phyloP scores from a whole-genome alignment of 805 yeast genomes.

The Hanseniaspora pseudoguilliermondii region DNA sequence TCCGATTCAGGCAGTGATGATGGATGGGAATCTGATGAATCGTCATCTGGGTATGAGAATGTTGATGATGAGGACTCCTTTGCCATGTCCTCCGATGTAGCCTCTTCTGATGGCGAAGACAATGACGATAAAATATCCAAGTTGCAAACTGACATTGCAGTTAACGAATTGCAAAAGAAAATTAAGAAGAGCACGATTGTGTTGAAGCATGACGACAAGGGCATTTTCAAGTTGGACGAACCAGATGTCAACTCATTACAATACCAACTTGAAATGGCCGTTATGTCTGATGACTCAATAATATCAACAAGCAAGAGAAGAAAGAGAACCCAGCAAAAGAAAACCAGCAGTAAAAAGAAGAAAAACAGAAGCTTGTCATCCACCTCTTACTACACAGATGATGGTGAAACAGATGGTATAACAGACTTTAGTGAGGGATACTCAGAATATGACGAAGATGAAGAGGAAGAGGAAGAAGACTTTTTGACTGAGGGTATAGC shows the following conservation, averaged over 20 bases:
- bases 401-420: conserved; percentile 39
- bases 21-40: conserved; percentile 16
- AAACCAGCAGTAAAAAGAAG: conserved; percentile 22
- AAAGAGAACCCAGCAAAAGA: neutral
- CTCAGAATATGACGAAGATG: conserved; percentile 25
- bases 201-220: neutral
- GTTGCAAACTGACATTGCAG: conserved; percentile 8
- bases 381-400: conserved; percentile 35
- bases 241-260: conserved; percentile 28
- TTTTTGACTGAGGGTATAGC: conserved; percentile 86
- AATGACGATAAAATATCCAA: conserved; percentile 15
- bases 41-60: conserved; percentile 15
- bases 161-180: conserved; percentile 7
- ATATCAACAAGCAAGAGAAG: conserved; percentile 35
- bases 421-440: conserved; percentile 50
- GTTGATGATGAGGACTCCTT: conserved; percentile 24
- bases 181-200: conserved; percentile 9
- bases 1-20: conserved; percentile 10
- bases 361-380: conserved; percentile 35
- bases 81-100: conserved; percentile 14
- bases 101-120: conserved; percentile 20
- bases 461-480: conserved; percentile 52
- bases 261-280: conserved; percentile 36
- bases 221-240: conserved; percentile 26
- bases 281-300: conserved; percentile 47